Base-by-base conservation (phyloP, 768 basidiomycete genomes). In the Lentinula sp. region DNA sequence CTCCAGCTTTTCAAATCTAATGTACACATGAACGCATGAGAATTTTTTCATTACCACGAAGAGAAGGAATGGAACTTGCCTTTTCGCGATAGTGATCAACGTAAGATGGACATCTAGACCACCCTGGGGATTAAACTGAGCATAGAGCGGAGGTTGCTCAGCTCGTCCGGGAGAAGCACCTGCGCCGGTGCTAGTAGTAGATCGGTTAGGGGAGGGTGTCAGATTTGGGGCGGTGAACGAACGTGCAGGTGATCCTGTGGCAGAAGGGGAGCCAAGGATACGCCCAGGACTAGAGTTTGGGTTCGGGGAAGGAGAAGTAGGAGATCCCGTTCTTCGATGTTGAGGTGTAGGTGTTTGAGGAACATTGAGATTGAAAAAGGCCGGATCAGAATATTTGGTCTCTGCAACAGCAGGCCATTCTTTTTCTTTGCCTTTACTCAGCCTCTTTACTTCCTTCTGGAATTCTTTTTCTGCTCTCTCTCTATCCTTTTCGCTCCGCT, bases 1-100 rank as follows among this genome's bases (percentile, higher is more conserved):
- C 69, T 94, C 92, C 12, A 94, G 80, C 70, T 94, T 94, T 71
- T 94, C 92, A 61, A 94, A 93, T 56, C 55, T 56, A 23, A 10
- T 18, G n/a, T 18, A 8, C 4, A 23, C 4, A 42, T 15, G 20
- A 37, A 9, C 28, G 28, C 37, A 39, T 39, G 37, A 39, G 37
- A 39, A 39, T 13, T 32, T 41, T 28, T 7, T 28, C 9, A 23
- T 5, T 41, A 12, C 20, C 20, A 15, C 8, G 20, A 15, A n/a
- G 15, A 41, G 13, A 16, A 56, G 9, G 10, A 23, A 23, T n/a
- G 39, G 2, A 23, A 32, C 55, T 23, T 9, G 15, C 20, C 92
- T 85, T 61, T 82, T 84, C 12, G 90, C 89, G 46, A 94, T 84
- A 10, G 82, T 81, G 23, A 94, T 73, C 5, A 94, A 76, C 0